Evolutionary conservation across 2,329 filamentous ascomycete species (phyloP), one percentile per base, ranked within the genome.

Genomic region (Monosporascus sp.): DNA sequence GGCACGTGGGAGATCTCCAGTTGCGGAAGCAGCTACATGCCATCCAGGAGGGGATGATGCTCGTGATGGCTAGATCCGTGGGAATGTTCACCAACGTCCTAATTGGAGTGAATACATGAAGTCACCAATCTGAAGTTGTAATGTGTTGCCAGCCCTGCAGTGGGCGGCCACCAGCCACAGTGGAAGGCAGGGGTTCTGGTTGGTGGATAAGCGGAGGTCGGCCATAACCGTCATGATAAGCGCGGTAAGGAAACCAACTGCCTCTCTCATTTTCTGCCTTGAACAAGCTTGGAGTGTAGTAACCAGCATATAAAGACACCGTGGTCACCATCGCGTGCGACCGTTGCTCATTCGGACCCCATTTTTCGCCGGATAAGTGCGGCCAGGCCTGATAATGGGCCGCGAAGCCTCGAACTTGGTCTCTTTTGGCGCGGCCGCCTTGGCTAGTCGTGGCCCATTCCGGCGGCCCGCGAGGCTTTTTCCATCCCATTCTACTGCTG

Each of bases 261-360:
- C 56, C 48, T 46, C 20, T 45, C 46, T 20, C 44, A n/a, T n/a
- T 58, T 57, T 62, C 61, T 61, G 62, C 59, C 60, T 62, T 62
- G 62, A 53, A 51, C 51, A 45, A 39, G 51, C 48, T 46, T 49
- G 25, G 50, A 39, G 18, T 51, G 51, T 44, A 50, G 50, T 52
- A 38, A 52, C 53, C 49, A 53, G 60, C 57, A 64, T 66, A 67
- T 65, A 67, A 66, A 64, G 56, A 57, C 50, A 53, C 57, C 58
- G 52, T 51, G 55, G 50, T 54, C 55, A 49, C 62, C 60, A 50
- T 58, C 50, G 50, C n/a, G 58, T 65, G 60, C 58, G 57, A 60
- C 62, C 56, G 25, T 46, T 51, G 52, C 51, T 51, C 53, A 48
- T 49, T 55, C 53, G 43, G 50, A 7, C n/a, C 52, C 49, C 49